Base-by-base conservation (phyloP, 129 eudicot genomes). In the Pittosporum tobira region DNA sequence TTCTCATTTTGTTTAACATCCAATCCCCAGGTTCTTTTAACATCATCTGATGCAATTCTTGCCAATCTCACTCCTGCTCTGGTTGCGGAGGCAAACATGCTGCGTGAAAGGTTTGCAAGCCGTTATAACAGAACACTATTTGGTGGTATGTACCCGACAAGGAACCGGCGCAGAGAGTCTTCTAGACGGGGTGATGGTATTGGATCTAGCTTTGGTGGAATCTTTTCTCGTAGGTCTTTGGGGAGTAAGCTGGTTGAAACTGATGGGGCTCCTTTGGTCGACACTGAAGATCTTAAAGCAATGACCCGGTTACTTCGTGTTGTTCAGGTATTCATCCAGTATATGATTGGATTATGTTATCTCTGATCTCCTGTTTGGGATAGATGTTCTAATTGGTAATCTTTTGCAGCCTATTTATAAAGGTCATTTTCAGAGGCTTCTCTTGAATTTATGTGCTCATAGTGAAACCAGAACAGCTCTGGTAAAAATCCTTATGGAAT, bases 61-160 rank as follows among this genome's bases (percentile, higher is more conserved):
- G 94, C 99, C 31, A 87, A 87, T 72, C 83, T 93, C 49, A 84
- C 99, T 3, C 96, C 99, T 72, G 94, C 99, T 26, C 91, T 93
- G 64, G 94, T 93, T 65, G 99, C 96, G 64, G 99, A 93, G 78
- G 99, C 99, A 61, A 84, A 93, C 63, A 87, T 87, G 96, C 65
- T 93, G 57, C 83, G 99, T 24, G 99, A 93, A 61, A 79, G 99
- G 64, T 91, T 91, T 74, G 98, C 98, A 51, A 82, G 85, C 48
- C 87, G 95, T 28, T 91, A 91, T 67, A 91, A 80, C 46, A 82
- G 95, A 52, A 74, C 90, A 21, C 83, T 91, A 21, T 91, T 91
- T 72, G 98, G n/a, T n/a, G n/a, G 96, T 40, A 86, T 86, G 88
- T 75, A 83, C 59, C 98, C 95, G 0, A n/a, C n/a, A n/a, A 84